Conservation (phyloP, 169 alveolate species). For the Cyclospora cayetanensis region DNA sequence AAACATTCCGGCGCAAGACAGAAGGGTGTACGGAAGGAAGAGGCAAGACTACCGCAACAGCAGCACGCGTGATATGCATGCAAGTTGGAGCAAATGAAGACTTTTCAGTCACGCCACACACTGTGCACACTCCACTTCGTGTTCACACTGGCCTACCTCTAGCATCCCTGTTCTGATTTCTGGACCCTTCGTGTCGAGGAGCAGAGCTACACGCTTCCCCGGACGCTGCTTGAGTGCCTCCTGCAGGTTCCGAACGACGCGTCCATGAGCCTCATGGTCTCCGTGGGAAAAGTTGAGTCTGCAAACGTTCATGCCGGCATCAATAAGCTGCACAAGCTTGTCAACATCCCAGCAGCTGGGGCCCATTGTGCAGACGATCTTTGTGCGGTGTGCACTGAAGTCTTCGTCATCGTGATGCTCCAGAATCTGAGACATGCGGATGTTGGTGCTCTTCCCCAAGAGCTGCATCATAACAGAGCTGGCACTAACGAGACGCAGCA, state of each 20-base stretch:
- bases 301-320: constrained; percentile 97
- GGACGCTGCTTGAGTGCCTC: constrained; percentile 95
- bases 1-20: background rate
- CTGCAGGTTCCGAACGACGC: constrained; percentile 86
- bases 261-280: constrained; percentile 94
- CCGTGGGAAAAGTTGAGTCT: constrained; percentile 99
- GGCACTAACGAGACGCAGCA: constrained; percentile 71
- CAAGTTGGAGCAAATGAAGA: background rate
- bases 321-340: constrained; percentile 91
- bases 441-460: constrained; percentile 75
- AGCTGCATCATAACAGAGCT: constrained; percentile 71
- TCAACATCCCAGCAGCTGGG: constrained; percentile 95
- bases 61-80: background rate
- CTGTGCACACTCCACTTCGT: no score
- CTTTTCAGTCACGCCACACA: background rate
- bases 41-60: background rate
- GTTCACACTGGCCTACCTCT: no score
- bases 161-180: constrained; percentile 98
- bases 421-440: constrained; percentile 73
- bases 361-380: constrained; percentile 98
- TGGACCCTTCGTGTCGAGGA: constrained; percentile 99
- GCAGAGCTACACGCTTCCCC: constrained; percentile 91
- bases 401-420: constrained; percentile 73
- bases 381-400: constrained; percentile 89
- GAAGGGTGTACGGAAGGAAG: background rate